phyloP scores from a whole-genome alignment of 345 rosid species.

The Populus davidiana region DNA sequence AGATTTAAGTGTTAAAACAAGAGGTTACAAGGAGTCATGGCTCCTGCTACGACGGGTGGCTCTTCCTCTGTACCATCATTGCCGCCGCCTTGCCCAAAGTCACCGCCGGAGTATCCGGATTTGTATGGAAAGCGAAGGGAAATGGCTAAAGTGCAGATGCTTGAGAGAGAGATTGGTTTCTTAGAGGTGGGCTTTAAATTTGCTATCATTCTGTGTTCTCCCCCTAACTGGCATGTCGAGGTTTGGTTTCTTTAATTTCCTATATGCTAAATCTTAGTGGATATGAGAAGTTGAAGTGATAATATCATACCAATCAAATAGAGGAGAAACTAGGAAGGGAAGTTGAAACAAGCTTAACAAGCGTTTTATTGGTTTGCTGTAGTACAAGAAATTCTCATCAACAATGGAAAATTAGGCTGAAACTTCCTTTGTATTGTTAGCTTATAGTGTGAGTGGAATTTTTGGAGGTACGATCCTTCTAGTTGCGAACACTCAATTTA shows the following conservation, averaged over 20 bases:
- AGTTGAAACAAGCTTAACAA: not conserved
- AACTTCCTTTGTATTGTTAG: not conserved
- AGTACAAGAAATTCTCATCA: not conserved
- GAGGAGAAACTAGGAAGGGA: not conserved
- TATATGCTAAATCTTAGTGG: not conserved
- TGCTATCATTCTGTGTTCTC: not conserved
- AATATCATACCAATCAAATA: not conserved
- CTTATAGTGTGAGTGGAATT: not conserved
- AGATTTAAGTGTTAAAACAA: not conserved
- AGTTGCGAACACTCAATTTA: not conserved
- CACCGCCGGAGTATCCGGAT: slow-evolving; percentile 94
- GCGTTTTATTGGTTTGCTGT: not conserved
- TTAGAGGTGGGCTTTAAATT: slow-evolving; percentile 63
- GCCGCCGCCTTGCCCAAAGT: slow-evolving; percentile 67
- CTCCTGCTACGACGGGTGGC: not conserved
- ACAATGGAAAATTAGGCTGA: not conserved
- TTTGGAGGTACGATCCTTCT: not conserved
- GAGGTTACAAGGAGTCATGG: not conserved
- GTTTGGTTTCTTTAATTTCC: not conserved
- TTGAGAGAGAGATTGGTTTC: slow-evolving; percentile 84
- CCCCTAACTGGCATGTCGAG: too few relatives aligned
- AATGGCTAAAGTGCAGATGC: slow-evolving; percentile 78
- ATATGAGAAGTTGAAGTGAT: not conserved
- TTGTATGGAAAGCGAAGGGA: slow-evolving; percentile 85
- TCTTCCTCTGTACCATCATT: slow-evolving; percentile 19